Base-by-base conservation (phyloP, 2,329 filamentous ascomycete genomes). In the Dactylellina haptotyla region DNA sequence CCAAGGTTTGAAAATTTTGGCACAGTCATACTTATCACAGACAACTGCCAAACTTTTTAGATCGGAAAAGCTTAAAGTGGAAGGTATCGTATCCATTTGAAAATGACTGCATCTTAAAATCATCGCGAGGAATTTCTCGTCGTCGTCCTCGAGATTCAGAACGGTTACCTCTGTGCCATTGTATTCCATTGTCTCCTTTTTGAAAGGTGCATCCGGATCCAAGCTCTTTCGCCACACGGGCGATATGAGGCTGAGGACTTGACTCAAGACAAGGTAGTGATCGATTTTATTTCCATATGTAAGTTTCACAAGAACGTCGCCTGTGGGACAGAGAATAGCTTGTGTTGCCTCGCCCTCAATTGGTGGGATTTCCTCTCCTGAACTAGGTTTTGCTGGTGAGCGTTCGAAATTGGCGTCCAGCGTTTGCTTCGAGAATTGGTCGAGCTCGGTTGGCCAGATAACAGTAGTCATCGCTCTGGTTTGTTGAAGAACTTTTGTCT, bases 11-110 rank as follows among this genome's bases (percentile, higher is more conserved):
- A 65, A 26, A 26, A 32, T 50, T 20, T 48, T 54, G 26, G 62
- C 53, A 28, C 62, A 65, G 12, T 65, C 62, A 20, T 65, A 65
- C 37, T 65, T 65, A 32, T 65, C 62, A 50, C 62, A 65, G 12
- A 65, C 48, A 1, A 20, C 37, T 8, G 62, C 62, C 3, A 65
- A 10, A 1, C 4, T 5, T 26, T 20, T 48, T 5, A 65, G 37
- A 2, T 37, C 9, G 2, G 43, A 1, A 18, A 65, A 57, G 23
- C 37, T 18, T 37, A 65, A 8, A 3, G n/a, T 34, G 8, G 5
- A 26, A 1, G 62, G 50, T 26, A 57, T 25, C 14, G 46, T 28
- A 3, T 5, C 12, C n/a, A 25, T 18, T 50, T 65, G 62, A 14
- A 65, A 58, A 30, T 58, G 62, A 1, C 28, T 48, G 28, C 26